phyloP scores from a whole-genome alignment of 2,329 filamentous ascomycete genomes.

The Botrytis deweyae region DNA sequence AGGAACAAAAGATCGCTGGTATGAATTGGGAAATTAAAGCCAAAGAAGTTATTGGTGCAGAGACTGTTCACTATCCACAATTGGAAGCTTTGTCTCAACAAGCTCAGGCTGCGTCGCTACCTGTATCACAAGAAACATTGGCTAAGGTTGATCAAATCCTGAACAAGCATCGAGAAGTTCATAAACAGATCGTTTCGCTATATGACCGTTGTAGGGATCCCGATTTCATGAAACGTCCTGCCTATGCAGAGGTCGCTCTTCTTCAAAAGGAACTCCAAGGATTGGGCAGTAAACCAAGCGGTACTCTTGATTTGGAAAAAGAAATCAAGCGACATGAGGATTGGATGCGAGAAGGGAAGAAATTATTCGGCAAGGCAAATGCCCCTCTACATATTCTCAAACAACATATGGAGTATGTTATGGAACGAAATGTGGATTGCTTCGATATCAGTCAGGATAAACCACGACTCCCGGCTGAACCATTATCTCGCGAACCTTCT shows the following conservation, averaged over 20 bases:
- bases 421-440: constrained; percentile 84
- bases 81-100: constrained; percentile 88
- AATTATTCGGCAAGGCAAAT: constrained; percentile 96
- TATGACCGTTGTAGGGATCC: constrained; percentile 73
- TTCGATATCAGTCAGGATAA: constrained; percentile 85
- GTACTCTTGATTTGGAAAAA: constrained; percentile 88
- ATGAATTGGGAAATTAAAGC: constrained; percentile 91
- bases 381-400: constrained; percentile 94
- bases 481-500: constrained; percentile 78
- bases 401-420: constrained; percentile 89
- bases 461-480: constrained; percentile 86
- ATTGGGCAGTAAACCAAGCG: constrained; percentile 86
- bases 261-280: constrained; percentile 67
- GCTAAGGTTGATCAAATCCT: constrained; percentile 85
- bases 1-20: constrained; percentile 73
- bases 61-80: constrained; percentile 90
- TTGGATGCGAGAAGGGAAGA: constrained; percentile 98
- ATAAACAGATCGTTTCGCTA: constrained; percentile 80
- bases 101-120: constrained; percentile 66
- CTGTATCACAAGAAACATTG: constrained; percentile 79
- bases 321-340: constrained; percentile 95
- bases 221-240: constrained; percentile 77
- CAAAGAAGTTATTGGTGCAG: constrained; percentile 86
- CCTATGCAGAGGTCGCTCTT: constrained; percentile 74
- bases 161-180: constrained; percentile 92